These are phyloP conservation scores for Verticillium zaregamsianum DNA, from an alignment of 2,329 filamentous ascomycete species.

Conservation along the genomic window DNA sequence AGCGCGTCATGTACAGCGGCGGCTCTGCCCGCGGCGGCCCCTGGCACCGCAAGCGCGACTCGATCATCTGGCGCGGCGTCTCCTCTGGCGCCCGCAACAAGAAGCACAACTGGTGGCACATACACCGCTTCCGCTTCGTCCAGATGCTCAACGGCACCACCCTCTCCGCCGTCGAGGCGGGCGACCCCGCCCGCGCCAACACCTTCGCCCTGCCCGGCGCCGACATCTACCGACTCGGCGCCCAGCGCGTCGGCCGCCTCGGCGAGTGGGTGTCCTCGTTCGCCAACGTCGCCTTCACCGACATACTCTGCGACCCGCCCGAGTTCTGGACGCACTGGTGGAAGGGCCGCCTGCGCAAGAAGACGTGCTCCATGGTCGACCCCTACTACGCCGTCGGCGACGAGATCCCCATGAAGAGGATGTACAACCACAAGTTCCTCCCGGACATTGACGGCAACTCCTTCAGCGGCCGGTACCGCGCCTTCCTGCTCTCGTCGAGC, in stretches of 20 bases:
- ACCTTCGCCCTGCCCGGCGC: neutral
- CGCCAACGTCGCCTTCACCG: constrained; percentile 21
- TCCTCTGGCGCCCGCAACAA: constrained; percentile 47
- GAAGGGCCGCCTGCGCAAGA: neutral
- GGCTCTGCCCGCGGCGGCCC: constrained; percentile 39
- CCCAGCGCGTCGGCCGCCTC: constrained; percentile 12
- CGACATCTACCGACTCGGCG: neutral
- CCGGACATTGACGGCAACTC: constrained; percentile 57
- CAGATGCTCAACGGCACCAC: constrained; percentile 3
- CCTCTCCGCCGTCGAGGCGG: constrained; percentile 50
- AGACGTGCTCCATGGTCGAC: constrained; percentile 17
- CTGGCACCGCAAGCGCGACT: constrained; percentile 47
- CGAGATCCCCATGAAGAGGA: constrained; percentile 24
- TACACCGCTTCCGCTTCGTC: constrained; percentile 57
- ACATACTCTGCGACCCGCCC: constrained; percentile 22
- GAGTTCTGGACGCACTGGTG: constrained; percentile 12
- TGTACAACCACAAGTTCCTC: constrained; percentile 47
- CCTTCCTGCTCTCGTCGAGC: constrained; percentile 50
- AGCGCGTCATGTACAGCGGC: constrained; percentile 49
- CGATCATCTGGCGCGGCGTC: constrained; percentile 53
- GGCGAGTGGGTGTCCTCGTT: constrained; percentile 20
- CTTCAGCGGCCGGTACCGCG: constrained; percentile 45
- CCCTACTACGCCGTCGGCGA: constrained; percentile 17
- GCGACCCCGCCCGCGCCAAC: constrained; percentile 1
- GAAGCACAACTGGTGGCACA: constrained; percentile 50